Conservation (phyloP, 2,329 filamentous ascomycete genomes). For the Metarhizium rileyi region DNA sequence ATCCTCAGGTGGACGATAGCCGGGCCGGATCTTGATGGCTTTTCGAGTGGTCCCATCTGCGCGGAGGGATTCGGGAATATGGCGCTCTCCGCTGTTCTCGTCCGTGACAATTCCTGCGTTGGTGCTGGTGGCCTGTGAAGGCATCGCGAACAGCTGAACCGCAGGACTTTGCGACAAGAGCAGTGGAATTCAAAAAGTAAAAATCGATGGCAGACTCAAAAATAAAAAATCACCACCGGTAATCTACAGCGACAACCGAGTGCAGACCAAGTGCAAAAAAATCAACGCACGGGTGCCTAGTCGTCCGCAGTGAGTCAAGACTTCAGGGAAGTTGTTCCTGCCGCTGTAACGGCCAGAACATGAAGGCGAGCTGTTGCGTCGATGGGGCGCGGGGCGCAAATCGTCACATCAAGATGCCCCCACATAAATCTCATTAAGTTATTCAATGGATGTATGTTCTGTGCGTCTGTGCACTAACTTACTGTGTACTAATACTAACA, state of each 20-base stretch:
- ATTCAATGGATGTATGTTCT: background rate
- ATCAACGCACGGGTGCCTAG: background rate
- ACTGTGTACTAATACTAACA: no score
- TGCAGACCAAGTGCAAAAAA: no score
- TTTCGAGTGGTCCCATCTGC: conserved; percentile 86
- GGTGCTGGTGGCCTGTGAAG: conserved; percentile 30
- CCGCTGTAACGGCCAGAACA: background rate
- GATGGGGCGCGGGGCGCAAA: background rate
- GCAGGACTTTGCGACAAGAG: background rate
- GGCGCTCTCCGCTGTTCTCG: conserved; percentile 65
- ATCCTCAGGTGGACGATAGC: conserved; percentile 90
- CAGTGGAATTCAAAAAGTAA: background rate
- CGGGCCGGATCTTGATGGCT: conserved; percentile 88
- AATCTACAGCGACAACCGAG: background rate
- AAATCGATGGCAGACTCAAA: background rate
- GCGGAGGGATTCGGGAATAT: conserved; percentile 80
- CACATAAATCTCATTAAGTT: background rate
- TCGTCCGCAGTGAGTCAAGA: background rate
- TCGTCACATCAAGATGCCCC: background rate
- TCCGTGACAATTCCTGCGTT: conserved; percentile 71
- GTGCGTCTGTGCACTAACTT: background rate
- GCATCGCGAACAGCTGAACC: conserved; percentile 23
- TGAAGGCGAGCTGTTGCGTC: background rate
- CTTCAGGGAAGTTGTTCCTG: background rate
- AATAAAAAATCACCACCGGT: background rate